Percentiles rank a stretch among this genome's conserved stretches.
Evolutionary conservation across 1,284 basidiomycete species (phyloP).

Genomic region (Phlebopus sp.): DNA sequence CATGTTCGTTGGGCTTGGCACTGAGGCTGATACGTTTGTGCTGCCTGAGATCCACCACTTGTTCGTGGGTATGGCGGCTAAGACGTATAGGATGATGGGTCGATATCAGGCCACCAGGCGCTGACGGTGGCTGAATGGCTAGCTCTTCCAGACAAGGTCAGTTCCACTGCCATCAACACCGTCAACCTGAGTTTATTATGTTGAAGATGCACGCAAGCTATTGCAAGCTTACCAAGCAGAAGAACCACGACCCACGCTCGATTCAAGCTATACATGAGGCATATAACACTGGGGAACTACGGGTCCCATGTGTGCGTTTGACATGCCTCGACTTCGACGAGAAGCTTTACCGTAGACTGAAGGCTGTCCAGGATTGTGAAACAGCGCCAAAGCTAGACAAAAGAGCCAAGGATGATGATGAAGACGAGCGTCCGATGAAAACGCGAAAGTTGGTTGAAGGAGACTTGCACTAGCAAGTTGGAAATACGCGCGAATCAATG

Average conservation of each 20-base stretch:
- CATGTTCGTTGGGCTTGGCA: constrained; percentile 45
- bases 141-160: constrained; percentile 34
- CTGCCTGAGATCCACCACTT: constrained; percentile 35
- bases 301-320: constrained; percentile 46
- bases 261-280: constrained; percentile 32
- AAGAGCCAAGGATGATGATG: neutral
- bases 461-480: too few species aligned
- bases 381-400: neutral
- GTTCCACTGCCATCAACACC: neutral
- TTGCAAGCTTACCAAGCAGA: constrained; percentile 35
- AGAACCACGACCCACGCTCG: constrained; percentile 32
- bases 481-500: too few species aligned
- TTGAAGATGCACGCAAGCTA: constrained; percentile 38
- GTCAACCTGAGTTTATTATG: neutral
- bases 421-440: neutral
- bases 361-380: neutral
- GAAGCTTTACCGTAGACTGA: constrained; percentile 34
- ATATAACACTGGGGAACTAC: constrained; percentile 41
- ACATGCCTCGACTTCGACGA: constrained; percentile 43
- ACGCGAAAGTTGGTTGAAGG: neutral
- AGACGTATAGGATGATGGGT: constrained; percentile 37
- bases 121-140: constrained; percentile 41
- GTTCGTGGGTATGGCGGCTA: constrained; percentile 36
- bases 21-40: constrained; percentile 36
- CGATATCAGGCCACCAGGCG: constrained; percentile 35